Base-by-base conservation (phyloP, 2,329 filamentous ascomycete genomes). In the Blastomyces silverae region DNA sequence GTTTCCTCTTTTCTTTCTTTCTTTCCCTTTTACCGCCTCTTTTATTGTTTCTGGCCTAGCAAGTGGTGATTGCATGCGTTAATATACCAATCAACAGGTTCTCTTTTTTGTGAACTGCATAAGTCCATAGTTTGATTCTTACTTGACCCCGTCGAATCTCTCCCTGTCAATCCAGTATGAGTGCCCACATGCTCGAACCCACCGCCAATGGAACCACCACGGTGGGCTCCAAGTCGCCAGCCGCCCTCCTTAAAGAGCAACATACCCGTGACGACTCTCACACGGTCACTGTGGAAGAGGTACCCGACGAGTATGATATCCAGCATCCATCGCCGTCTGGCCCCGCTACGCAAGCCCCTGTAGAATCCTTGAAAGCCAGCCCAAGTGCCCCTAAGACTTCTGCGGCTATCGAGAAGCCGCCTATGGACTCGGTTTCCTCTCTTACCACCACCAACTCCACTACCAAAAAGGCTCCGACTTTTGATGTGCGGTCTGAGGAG, bases 401-500 rank as follows among this genome's bases (percentile, higher is more conserved):
- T 82, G 64, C 79, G 79, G 58, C 81, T 80, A 77, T 78, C 76
- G 63, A 86, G 84, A 63, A 91, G 90, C 31, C 13, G 11, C 10
- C 53, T 31, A 80, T 86, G 89, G 74, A 88, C 87, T 75, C 82
- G 37, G n/a, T 15, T 4, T n/a, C 56, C 11, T 8, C 52, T 37
- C 8, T 28, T 10, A 59, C 72, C 4, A 67, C 64, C 39, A 66
- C 81, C 46, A 80, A 84, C 64, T 66, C 74, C 34, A 73, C 74
- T 42, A 67, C 73, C 11, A 73, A 73, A 66, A 76, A 74, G 66
- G 76, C 82, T 44, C 75, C 79, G 1, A 74, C 82, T 62, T 80
- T 97, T 67, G 91, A 97, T 77, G 92, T 91, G 25, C 85, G 90
- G 73, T 96, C 91, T 22, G 90, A 95, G 74, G 92, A 97, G 78